These are phyloP conservation scores for Phytomonas serpens DNA, from an alignment of 208 protist genomes.

Conservation along the genomic window DNA sequence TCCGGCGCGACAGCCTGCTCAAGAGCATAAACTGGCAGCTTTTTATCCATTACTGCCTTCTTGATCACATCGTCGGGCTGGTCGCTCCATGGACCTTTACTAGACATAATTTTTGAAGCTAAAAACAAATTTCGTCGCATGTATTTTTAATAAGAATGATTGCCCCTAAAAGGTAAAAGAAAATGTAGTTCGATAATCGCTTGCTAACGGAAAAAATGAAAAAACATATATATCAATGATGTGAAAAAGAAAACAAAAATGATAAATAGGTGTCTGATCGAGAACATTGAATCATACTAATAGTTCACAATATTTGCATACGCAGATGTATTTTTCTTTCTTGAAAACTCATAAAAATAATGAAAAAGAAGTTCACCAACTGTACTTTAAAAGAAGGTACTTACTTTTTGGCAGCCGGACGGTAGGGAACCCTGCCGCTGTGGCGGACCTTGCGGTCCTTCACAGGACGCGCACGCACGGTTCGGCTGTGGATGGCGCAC, in stretches of 20 bases:
- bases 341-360: constrained; percentile 9
- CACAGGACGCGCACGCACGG: constrained; percentile 90
- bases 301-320: background rate
- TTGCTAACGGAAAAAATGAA: background rate
- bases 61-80: constrained; percentile 68
- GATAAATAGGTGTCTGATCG: background rate
- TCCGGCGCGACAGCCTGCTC: constrained; percentile 81
- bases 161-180: constrained; percentile 5
- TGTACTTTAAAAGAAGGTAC: background rate
- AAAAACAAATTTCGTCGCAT: background rate
- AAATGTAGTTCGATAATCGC: constrained; percentile 1
- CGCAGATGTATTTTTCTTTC: constrained; percentile 13
- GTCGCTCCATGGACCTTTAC: constrained; percentile 26
- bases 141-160: constrained; percentile 10
- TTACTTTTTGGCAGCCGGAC: constrained; percentile 45
- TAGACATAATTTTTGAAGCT: background rate
- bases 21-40: constrained; percentile 79
- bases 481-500: constrained; percentile 98
- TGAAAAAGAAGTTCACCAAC: constrained; percentile 15
- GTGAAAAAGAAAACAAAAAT: constrained; percentile 17
- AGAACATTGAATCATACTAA: background rate
- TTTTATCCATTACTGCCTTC: constrained; percentile 54
- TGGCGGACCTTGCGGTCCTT: constrained; percentile 78
- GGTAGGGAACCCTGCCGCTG: constrained; percentile 76
- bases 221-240: background rate